Conservation (phyloP, 106 monocot genomes). For the Phalaenopsis equestris region DNA sequence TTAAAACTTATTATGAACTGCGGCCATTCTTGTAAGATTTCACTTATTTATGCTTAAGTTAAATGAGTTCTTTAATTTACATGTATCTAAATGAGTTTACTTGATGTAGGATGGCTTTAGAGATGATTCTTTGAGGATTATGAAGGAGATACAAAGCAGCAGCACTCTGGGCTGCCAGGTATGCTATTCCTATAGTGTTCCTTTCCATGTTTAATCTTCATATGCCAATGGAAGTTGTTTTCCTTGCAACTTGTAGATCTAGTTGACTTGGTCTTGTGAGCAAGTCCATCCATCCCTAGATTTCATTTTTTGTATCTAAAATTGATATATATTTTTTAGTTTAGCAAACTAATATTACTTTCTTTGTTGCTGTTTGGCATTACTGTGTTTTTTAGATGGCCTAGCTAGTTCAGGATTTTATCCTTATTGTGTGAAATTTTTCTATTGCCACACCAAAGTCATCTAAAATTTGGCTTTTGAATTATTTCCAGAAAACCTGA, state of each 20-base stretch:
- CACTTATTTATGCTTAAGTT: background rate
- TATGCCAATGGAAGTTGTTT: background rate
- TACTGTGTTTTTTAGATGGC: background rate
- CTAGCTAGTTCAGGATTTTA: no score
- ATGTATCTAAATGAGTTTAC: background rate
- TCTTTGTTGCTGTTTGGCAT: background rate
- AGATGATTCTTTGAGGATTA: slow-evolving; percentile 28
- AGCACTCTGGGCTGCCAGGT: slow-evolving; percentile 19
- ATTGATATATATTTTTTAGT: background rate
- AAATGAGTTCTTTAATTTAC: background rate
- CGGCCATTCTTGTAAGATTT: background rate
- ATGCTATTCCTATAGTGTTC: background rate
- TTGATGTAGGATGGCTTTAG: slow-evolving; percentile 22
- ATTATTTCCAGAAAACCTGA: background rate
- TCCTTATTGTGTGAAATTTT: background rate
- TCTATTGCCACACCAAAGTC: background rate
- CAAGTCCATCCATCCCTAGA: background rate
- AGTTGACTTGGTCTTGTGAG: background rate
- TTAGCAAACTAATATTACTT: background rate
- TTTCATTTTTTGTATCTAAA: background rate
- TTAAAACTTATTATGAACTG: background rate
- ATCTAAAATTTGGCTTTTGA: background rate
- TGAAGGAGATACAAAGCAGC: slow-evolving; percentile 25
- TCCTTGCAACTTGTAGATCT: background rate
- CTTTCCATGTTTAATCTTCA: background rate